Percentiles rank a stretch among this genome's conserved stretches.
Evolutionary conservation across 768 basidiomycete genomes (phyloP).

Genomic region (Crassisporium funariophilum): DNA sequence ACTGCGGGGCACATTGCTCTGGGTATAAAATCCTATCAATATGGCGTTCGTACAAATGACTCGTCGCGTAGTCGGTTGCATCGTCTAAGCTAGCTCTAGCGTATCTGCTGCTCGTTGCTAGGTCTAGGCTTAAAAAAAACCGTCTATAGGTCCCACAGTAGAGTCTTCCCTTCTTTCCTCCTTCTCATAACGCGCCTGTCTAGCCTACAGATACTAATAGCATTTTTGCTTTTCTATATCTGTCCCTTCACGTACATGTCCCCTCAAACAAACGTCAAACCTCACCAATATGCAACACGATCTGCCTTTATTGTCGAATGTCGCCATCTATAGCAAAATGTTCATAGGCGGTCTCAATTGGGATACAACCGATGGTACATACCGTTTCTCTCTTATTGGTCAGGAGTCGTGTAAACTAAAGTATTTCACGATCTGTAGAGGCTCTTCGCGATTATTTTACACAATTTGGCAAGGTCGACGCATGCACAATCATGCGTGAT

Average conservation of each 20-base stretch:
- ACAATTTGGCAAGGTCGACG: constrained; percentile 96
- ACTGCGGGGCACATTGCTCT: constrained; percentile 27
- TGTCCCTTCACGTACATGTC: constrained; percentile 29
- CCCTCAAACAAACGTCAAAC: constrained; percentile 21
- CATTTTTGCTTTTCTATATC: constrained; percentile 56
- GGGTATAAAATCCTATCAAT: constrained; percentile 25
- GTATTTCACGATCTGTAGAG: constrained; percentile 58
- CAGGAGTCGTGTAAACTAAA: constrained; percentile 33
- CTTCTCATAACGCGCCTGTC: constrained; percentile 65
- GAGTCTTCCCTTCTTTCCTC: constrained; percentile 61
- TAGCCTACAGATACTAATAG: constrained; percentile 84
- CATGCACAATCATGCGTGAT: constrained; percentile 99
- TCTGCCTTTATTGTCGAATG: constrained; percentile 16
- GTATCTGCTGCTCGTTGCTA: constrained; percentile 61
- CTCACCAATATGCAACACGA: constrained; percentile 18
- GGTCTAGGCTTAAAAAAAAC: constrained; percentile 77
- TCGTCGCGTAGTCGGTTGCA: constrained; percentile 60
- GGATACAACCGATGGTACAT: constrained; percentile 98
- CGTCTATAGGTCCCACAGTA: constrained; percentile 61
- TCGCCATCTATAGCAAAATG: constrained; percentile 84
- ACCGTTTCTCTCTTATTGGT: constrained; percentile 39
- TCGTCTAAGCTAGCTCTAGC: constrained; percentile 76
- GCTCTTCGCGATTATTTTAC: constrained; percentile 84
- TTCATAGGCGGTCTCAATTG: constrained; percentile 99
- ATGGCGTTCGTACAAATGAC: constrained; percentile 47